Conservation (phyloP, 106 monocot species). For the Phalaenopsis equestris region DNA sequence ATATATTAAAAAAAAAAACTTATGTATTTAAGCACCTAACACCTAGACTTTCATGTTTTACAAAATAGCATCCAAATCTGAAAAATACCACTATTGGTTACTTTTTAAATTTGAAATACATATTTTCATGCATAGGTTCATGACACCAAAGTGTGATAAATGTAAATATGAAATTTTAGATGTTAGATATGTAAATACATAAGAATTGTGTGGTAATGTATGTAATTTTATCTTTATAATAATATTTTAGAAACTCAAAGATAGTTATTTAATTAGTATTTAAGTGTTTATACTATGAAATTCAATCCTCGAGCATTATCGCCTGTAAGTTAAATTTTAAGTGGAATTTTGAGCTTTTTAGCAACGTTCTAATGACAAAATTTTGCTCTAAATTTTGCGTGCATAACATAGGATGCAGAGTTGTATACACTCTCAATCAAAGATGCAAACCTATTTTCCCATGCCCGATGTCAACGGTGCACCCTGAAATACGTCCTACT, state of each 20-base stretch:
- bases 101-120: too few species aligned
- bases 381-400: neutral
- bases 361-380: neutral
- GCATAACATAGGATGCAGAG: neutral
- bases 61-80: too few species aligned
- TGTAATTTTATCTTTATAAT: neutral
- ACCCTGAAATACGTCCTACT: constrained; percentile 97
- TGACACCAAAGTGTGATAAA: too few species aligned
- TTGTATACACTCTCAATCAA: neutral
- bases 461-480: constrained; percentile 98
- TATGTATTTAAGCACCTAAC: too few species aligned
- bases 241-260: neutral
- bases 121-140: too few species aligned
- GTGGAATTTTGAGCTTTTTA: neutral
- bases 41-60: too few species aligned
- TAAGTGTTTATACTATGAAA: neutral
- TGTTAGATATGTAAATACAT: too few species aligned
- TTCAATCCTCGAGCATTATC: neutral
- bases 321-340: neutral
- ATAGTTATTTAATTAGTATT: neutral
- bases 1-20: too few species aligned
- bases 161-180: too few species aligned
- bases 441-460: constrained; percentile 82
- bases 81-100: too few species aligned
- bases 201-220: too few species aligned